Percentiles rank a stretch among this genome's conserved stretches.
Evolutionary conservation across 371 early-diverging fungal genomes (phyloP).

Genomic region (Smittium culicis): DNA sequence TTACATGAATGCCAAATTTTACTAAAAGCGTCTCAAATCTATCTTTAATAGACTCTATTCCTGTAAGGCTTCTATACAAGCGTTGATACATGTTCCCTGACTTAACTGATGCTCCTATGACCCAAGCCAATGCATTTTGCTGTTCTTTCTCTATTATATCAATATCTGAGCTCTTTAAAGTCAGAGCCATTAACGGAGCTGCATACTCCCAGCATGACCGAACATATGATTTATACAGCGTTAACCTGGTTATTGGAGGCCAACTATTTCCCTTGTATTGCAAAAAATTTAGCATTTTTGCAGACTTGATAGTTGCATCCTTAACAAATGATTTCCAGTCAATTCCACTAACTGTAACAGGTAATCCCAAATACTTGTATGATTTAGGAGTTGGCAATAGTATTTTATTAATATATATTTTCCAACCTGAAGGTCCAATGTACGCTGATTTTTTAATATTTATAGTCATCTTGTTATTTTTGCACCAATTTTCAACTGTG

Average conservation of each 20-base stretch:
- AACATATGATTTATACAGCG: slow-evolving; percentile 1
- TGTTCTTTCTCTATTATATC: not conserved
- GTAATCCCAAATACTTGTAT: slow-evolving; percentile 5
- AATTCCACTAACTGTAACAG: not conserved
- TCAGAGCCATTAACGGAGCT: not conserved
- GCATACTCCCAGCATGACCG: slow-evolving; percentile 9
- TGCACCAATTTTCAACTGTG: not conserved
- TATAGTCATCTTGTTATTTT: not conserved
- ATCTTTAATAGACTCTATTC: slow-evolving; percentile 1
- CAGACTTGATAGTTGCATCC: not conserved
- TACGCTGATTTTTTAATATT: not conserved
- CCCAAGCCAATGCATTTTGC: not conserved
- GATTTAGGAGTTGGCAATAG: not conserved
- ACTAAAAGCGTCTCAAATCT: slow-evolving; percentile 2
- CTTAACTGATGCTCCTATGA: not conserved
- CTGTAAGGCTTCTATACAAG: not conserved
- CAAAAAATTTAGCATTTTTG: not conserved
- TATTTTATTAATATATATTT: not conserved
- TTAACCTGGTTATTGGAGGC: slow-evolving; percentile 1
- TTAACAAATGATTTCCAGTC: not conserved
- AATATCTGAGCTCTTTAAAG: not conserved
- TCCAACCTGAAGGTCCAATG: slow-evolving; percentile 2
- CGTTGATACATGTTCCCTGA: not conserved
- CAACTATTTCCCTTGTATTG: not conserved
- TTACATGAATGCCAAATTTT: not conserved